Evolutionary conservation across 805 yeast species (phyloP).

Genomic region (Lipomyces oligophaga): DNA sequence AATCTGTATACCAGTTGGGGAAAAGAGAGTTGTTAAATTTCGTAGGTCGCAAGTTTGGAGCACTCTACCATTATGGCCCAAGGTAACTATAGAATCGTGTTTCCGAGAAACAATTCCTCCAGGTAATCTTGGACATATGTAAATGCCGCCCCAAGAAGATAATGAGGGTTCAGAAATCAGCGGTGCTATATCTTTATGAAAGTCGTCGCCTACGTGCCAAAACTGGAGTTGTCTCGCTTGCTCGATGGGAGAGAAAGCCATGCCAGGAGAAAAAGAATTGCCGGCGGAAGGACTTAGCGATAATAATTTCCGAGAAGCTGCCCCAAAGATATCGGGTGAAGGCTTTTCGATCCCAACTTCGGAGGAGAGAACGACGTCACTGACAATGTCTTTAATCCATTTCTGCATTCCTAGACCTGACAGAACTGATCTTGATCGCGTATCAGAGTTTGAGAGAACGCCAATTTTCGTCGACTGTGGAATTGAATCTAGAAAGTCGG

Average conservation of each 20-base stretch:
- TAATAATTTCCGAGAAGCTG: conserved; percentile 6
- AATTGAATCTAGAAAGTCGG: conserved; percentile 10
- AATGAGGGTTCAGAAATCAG: neutral
- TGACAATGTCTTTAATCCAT: conserved; percentile 6
- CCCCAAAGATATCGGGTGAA: conserved; percentile 15
- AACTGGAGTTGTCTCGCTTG: conserved; percentile 3
- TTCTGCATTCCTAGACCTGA: conserved; percentile 10
- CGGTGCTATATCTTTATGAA: conserved; percentile 17
- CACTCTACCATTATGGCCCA: conserved; percentile 11
- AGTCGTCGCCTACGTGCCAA: conserved; percentile 27
- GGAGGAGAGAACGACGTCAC: conserved; percentile 14
- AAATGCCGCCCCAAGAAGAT: conserved; percentile 4
- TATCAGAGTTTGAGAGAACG: conserved; percentile 22
- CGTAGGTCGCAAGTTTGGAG: conserved; percentile 10
- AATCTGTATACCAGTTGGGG: too few species aligned
- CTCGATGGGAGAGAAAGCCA: neutral
- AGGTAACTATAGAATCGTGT: neutral
- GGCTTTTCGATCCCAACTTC: conserved; percentile 28
- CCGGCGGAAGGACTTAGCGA: neutral
- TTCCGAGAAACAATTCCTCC: neutral
- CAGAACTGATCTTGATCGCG: conserved; percentile 10
- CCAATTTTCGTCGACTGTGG: conserved; percentile 3
- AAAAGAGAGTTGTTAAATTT: too few species aligned
- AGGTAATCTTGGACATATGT: neutral
- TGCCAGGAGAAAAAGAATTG: too few species aligned